Evolutionary conservation across 176 grass and related monocot species (phyloP).

Genomic region (Hsuehochloa calcarea): DNA sequence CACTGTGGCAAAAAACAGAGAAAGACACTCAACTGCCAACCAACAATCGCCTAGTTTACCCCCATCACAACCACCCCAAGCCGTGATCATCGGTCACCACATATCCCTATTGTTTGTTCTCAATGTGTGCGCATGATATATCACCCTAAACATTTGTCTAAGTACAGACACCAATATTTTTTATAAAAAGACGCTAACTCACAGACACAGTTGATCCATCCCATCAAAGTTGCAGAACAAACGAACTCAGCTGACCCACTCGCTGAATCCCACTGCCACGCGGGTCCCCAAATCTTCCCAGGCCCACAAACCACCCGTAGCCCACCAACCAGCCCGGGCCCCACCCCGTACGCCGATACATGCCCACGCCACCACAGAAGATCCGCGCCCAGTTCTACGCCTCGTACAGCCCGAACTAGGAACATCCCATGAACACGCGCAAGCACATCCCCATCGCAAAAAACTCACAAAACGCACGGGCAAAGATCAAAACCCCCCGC

Average conservation of each 20-base stretch:
- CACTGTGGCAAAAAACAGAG: too few relatives aligned
- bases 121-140: too few relatives aligned
- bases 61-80: too few relatives aligned
- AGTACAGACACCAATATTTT: too few relatives aligned
- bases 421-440: conserved; percentile 41
- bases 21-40: too few relatives aligned
- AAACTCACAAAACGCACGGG: background rate
- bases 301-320: background rate
- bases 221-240: background rate
- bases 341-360: background rate
- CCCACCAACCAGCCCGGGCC: background rate
- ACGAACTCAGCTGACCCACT: background rate
- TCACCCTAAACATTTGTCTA: too few relatives aligned
- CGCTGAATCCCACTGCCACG: background rate
- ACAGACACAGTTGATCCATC: background rate
- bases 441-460: background rate
- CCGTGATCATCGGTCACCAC: too few relatives aligned
- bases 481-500: background rate
- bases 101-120: too few relatives aligned
- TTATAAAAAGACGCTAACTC: background rate
- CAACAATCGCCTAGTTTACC: too few relatives aligned
- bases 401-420: background rate
- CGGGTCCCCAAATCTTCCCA: background rate
- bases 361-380: background rate
- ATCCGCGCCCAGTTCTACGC: conserved; percentile 29